Percentiles rank a stretch among this genome's conserved stretches.
phyloP scores from a whole-genome alignment of 176 grass and related monocot genomes.

The Carex cristatella region DNA sequence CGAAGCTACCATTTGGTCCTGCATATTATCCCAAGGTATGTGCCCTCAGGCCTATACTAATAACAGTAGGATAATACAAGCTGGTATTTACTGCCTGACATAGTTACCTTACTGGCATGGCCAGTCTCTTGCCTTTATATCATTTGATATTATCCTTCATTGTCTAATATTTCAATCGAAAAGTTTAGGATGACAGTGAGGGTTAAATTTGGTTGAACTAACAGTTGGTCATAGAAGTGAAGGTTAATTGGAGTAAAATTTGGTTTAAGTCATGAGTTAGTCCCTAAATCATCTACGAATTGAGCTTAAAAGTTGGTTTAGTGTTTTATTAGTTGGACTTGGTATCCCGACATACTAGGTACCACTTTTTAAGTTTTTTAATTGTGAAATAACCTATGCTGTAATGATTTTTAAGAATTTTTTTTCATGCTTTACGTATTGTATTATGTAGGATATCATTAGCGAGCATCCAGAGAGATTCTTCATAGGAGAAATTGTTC shows the following conservation, averaged over 20 bases:
- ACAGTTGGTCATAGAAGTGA: not conserved
- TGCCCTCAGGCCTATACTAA: not conserved
- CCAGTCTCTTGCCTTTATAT: not conserved
- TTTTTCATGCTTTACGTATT: not conserved
- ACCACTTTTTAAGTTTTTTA: no score
- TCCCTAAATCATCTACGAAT: not conserved
- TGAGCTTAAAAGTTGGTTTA: not conserved
- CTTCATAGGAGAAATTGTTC: constrained; percentile 91
- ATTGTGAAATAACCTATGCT: not conserved
- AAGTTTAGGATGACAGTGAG: not conserved
- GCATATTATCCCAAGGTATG: constrained; percentile 92
- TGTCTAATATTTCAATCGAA: not conserved
- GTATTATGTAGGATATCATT: constrained; percentile 64
- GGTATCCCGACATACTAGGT: not conserved
- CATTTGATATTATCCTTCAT: not conserved
- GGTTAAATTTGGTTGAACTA: not conserved
- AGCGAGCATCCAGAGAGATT: constrained; percentile 91
- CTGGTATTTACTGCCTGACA: not conserved
- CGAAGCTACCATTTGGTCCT: constrained; percentile 82
- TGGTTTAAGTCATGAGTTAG: not conserved
- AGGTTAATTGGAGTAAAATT: not conserved
- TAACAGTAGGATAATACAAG: not conserved
- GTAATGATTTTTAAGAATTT: not conserved
- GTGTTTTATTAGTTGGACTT: not conserved
- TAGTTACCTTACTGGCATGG: not conserved